phyloP scores from a whole-genome alignment of 257 asterid genomes.

The Solanum paucissectum region DNA sequence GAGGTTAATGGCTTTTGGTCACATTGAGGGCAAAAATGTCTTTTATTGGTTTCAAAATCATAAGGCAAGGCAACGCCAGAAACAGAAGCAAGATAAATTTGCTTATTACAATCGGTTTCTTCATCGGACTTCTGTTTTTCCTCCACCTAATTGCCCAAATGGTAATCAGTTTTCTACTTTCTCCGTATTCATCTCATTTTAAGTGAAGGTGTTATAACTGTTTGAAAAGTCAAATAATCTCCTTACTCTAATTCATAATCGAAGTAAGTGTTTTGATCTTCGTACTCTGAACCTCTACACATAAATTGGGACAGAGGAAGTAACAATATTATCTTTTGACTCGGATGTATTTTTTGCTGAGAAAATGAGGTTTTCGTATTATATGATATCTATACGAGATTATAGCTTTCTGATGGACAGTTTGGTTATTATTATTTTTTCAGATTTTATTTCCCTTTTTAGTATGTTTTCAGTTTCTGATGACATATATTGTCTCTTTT shows the following conservation, averaged over 20 bases:
- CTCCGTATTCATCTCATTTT: not conserved
- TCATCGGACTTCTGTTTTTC: constrained; percentile 15
- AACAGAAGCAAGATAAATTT: constrained; percentile 44
- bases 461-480: not conserved
- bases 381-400: not conserved
- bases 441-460: not conserved
- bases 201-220: not conserved
- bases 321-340: not conserved
- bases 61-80: constrained; percentile 89
- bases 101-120: constrained; percentile 36
- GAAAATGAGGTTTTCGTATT: not conserved
- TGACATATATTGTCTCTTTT: not conserved
- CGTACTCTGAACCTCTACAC: not conserved
- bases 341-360: not conserved
- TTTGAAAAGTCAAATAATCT: not conserved
- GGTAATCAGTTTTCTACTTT: constrained; percentile 9
- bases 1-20: constrained; percentile 52
- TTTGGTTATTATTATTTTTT: not conserved
- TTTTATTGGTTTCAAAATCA: constrained; percentile 93
- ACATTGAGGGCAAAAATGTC: constrained; percentile 80
- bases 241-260: not conserved
- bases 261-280: not conserved
- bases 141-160: constrained; percentile 24
- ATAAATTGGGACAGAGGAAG: not conserved
- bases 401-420: not conserved